Evolutionary conservation across 805 yeast species (phyloP), one percentile per base, ranked within the genome.

Genomic region (Pichia heedii): DNA sequence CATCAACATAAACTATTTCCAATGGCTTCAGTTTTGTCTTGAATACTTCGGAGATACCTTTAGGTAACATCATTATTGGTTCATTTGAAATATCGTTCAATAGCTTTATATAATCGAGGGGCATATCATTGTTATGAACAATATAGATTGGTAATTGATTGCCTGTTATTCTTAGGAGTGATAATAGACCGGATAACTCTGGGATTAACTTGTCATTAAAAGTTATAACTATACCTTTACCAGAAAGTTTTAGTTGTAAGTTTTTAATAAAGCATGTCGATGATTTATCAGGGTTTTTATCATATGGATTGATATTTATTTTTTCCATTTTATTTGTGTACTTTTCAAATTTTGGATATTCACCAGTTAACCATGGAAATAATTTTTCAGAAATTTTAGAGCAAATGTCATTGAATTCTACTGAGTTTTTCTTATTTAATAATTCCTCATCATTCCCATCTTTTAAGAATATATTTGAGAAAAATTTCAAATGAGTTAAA

Each of bases 221-320:
- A 3, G 81, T 70, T 6, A 79, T 55, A 2, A 76, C 82, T 21
- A 77, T 70, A 4, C 85, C 85, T 46, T 59, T 61, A 3, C 78
- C 79, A 11, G 60, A 59, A 33, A 63, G 47, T 26, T 57, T 47
- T 5, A 48, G 36, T 35, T 62, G 61, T 24, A 65, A 43, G 5
- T 45, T 50, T 40, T 61, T 61, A 22, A 65, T 41, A 42, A 59
- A 50, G 45, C 67, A 58, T 18, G 39, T 15, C 18, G 40, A 32
- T 9, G 33, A 21, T 7, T 39, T 35, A 9, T 45, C 41, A 10
- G 39, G 26, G 10, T 32, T 32, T 6, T 30, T 32, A 12, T 34
- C 48, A 33, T 45, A 55, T 4, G 53, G 54, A 21, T 33, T 13
- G 2, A 44, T 7, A 3, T 3, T 26, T 1, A 43, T 36, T 9